A percentile compares a stretch with the other conserved stretches of the same genome.
phyloP scores from a whole-genome alignment of 495 filamentous ascomycete genomes.

The Daldinia grandis region DNA sequence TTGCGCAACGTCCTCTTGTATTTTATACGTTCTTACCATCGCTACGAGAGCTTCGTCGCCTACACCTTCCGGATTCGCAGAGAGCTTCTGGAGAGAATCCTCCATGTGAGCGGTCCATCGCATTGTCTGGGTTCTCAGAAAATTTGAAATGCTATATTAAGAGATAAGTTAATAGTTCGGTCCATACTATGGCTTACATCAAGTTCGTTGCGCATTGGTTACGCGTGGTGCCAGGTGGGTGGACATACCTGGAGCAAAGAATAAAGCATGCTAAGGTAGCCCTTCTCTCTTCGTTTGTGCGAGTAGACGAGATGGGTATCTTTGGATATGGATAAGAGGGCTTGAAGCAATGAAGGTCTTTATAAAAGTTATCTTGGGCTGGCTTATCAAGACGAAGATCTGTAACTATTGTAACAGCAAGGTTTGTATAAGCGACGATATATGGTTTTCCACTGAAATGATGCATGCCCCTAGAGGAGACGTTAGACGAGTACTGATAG shows the following conservation, averaged over 20 bases:
- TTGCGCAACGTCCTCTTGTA: slow-evolving; percentile 40
- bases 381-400: slow-evolving; percentile 65
- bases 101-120: slow-evolving; percentile 48
- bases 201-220: neutral
- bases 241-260: slow-evolving; percentile 37
- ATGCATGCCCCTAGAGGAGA: slow-evolving; percentile 41
- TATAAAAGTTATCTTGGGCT: slow-evolving; percentile 38
- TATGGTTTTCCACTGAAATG: slow-evolving; percentile 46
- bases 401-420: slow-evolving; percentile 61
- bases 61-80: slow-evolving; percentile 30
- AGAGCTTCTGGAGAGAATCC: slow-evolving; percentile 41
- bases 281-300: slow-evolving; percentile 45
- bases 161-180: slow-evolving; percentile 4
- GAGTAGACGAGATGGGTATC: slow-evolving; percentile 22
- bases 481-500: slow-evolving; percentile 11
- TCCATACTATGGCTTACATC: neutral
- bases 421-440: slow-evolving; percentile 55
- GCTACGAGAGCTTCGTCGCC: slow-evolving; percentile 39
- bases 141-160: slow-evolving; percentile 50
- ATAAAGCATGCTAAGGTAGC: slow-evolving; percentile 40
- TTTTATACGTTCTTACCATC: slow-evolving; percentile 48
- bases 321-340: slow-evolving; percentile 33
- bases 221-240: neutral
- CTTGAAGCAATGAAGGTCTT: slow-evolving; percentile 38
- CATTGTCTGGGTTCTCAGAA: slow-evolving; percentile 43